Base-by-base conservation (phyloP, 306 rosid genomes). In the Corylus heterophylla region DNA sequence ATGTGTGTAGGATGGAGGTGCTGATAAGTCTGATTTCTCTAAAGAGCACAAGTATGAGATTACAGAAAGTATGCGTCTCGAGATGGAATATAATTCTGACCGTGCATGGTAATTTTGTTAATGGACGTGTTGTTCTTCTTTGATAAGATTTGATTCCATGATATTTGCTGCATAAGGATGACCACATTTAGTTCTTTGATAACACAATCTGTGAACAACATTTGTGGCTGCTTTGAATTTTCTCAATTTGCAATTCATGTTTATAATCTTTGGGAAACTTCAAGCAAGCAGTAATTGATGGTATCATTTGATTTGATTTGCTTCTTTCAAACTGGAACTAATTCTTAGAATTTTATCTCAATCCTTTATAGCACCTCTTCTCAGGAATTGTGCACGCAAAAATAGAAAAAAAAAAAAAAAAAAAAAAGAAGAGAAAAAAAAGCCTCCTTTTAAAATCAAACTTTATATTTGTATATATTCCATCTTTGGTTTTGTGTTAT, bases 1-100 rank as follows among this genome's bases (percentile, higher is more conserved):
- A 66, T 82, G 12, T 75, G 22, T 78, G 50, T 87, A 95, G 98
- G 93, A 84, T 79, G 96, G 83, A 75, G 87, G 83, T 74, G 64
- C 55, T 7, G 94, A 79, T 75, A 71, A 80, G 45, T 69, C 83
- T 79, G 91, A 86, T 64, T 49, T 29, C 55, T 86, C 81, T n/a
- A 94, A 83, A 82, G 93, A 88, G 12, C 80, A 85, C 70, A 85
- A 84, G 74, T 85, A 88, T 45, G 98, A 95, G 85, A 95, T 95
- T 74, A 89, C 90, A 74, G 98, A 95, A 86, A 91, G 92, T 81
- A 92, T 95, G 98, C 97, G 94, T 17, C 56, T 45, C 76, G 97
- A 95, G 93, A 95, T 95, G 98, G 98, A 95, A 84, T 91, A 91
- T 22, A 71, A 95, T 81, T 90, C 97, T 68, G 98, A 95, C 69